Percentiles rank a stretch among this genome's conserved stretches.
Evolutionary conservation across 805 yeast species (phyloP).

Genomic region (Zygosaccharomyces pseudorouxii): DNA sequence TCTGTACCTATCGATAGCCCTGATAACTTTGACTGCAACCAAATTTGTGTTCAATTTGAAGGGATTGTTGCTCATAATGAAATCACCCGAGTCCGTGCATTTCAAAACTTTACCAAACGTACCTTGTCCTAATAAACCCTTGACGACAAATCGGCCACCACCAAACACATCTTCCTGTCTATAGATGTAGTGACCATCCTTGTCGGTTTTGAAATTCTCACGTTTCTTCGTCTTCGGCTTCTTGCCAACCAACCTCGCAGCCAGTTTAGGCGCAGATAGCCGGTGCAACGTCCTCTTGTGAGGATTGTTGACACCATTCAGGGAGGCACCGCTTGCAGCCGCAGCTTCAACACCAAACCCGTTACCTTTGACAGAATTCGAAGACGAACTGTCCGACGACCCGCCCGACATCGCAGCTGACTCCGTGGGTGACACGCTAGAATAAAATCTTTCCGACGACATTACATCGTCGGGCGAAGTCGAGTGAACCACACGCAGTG

Average conservation of each 20-base stretch:
- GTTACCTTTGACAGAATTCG: conserved; percentile 3
- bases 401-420: conserved; percentile 5
- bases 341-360: background rate
- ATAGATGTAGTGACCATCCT: conserved; percentile 71
- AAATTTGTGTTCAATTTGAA: conserved; percentile 5
- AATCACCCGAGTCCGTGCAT: conserved; percentile 56
- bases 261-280: conserved; percentile 14
- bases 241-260: conserved; percentile 15
- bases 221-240: conserved; percentile 11
- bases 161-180: conserved; percentile 59
- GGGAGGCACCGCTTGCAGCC: background rate
- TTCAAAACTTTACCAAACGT: conserved; percentile 98
- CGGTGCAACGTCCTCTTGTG: conserved; percentile 11
- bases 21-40: conserved; percentile 84
- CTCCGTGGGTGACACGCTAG: conserved; percentile 13
- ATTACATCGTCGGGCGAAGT: conserved; percentile 16
- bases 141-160: conserved; percentile 56
- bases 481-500: conserved; percentile 21
- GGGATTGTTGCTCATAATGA: conserved; percentile 35
- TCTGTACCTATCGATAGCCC: conserved; percentile 88
- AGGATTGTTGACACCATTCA: background rate
- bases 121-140: conserved; percentile 81
- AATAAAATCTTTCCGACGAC: conserved; percentile 12
- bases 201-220: conserved; percentile 40
- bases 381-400: conserved; percentile 9